These are phyloP conservation scores for Chaetomiaceae sp. DNA, from an alignment of 2,329 filamentous ascomycete genomes.

Conservation along the genomic window DNA sequence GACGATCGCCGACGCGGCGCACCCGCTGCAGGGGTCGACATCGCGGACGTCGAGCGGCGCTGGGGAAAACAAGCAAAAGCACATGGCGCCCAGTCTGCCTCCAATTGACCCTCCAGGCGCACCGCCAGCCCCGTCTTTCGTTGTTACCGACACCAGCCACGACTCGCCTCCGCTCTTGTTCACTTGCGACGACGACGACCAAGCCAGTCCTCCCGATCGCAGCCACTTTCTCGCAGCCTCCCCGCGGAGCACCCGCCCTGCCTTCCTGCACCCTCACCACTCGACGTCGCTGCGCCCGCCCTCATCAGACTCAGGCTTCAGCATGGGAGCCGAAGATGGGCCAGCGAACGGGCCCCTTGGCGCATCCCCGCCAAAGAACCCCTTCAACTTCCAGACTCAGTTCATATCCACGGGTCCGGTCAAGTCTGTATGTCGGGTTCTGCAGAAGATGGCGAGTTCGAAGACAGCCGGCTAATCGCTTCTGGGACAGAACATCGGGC, in stretches of 20 bases:
- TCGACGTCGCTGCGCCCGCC: slow-evolving; percentile 27
- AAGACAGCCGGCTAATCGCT: background rate
- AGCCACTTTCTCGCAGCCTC: slow-evolving; percentile 16
- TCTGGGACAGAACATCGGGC: slow-evolving; percentile 68
- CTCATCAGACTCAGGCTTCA: slow-evolving; percentile 25
- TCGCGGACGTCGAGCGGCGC: background rate
- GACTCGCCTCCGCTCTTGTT: slow-evolving; percentile 20
- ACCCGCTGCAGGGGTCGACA: slow-evolving; percentile 11
- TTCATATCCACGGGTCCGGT: slow-evolving; percentile 69
- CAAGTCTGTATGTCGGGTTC: slow-evolving; percentile 60
- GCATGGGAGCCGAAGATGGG: slow-evolving; percentile 36
- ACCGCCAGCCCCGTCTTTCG: slow-evolving; percentile 56
- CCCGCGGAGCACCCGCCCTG: slow-evolving; percentile 21
- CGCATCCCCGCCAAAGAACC: slow-evolving; percentile 47
- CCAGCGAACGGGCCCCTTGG: slow-evolving; percentile 21
- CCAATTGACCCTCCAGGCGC: slow-evolving; percentile 59
- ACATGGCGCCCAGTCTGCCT: slow-evolving; percentile 57
- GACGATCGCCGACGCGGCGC: slow-evolving; percentile 4
- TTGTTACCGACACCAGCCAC: slow-evolving; percentile 41
- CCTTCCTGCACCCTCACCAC: slow-evolving; percentile 23
- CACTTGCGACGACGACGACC: slow-evolving; percentile 25
- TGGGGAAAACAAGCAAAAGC: slow-evolving; percentile 7
- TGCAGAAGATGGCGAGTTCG: background rate
- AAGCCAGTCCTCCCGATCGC: slow-evolving; percentile 6
- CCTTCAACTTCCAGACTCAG: slow-evolving; percentile 93